Percentiles rank a stretch among this genome's conserved stretches.
phyloP scores from a whole-genome alignment of 768 basidiomycete genomes.

The Termitomyces sp. region DNA sequence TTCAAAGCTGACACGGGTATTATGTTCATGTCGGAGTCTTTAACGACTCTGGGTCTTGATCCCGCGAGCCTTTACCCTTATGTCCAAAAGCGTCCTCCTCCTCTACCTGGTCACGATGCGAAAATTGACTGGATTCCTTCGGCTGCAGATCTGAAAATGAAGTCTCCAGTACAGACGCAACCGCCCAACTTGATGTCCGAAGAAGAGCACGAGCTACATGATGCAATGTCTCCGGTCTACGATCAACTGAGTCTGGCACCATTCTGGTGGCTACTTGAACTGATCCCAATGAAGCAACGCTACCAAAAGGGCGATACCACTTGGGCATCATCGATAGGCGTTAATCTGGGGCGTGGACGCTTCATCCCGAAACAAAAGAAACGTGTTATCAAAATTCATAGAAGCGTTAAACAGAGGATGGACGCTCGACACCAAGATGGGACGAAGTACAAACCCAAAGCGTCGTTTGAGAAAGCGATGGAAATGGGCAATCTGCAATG shows the following conservation, averaged over 20 bases:
- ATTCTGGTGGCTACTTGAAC: constrained; percentile 61
- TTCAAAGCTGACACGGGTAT: constrained; percentile 53
- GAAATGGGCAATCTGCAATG: constrained; percentile 14
- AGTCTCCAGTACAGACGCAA: not conserved
- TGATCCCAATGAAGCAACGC: constrained; percentile 30
- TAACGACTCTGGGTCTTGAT: constrained; percentile 38
- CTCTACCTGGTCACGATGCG: constrained; percentile 12
- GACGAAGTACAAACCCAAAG: constrained; percentile 30
- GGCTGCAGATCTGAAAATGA: not conserved
- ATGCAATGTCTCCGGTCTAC: constrained; percentile 41
- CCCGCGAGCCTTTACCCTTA: constrained; percentile 28
- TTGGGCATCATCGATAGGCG: constrained; percentile 21
- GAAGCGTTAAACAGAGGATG: constrained; percentile 49
- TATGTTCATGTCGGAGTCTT: constrained; percentile 42
- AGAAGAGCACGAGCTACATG: constrained; percentile 48
- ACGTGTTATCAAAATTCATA: constrained; percentile 36
- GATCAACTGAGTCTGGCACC: constrained; percentile 40
- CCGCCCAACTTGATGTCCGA: constrained; percentile 20
- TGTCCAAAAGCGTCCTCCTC: constrained; percentile 25
- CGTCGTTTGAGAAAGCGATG: constrained; percentile 23
- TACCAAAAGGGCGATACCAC: constrained; percentile 27
- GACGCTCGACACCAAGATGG: constrained; percentile 35
- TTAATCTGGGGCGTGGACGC: constrained; percentile 33
- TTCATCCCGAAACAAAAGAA: constrained; percentile 33
- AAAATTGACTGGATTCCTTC: constrained; percentile 17